Evolutionary conservation across 257 asterid genomes (phyloP), one percentile per base, ranked within the genome.

Genomic region (Datura wrightii): DNA sequence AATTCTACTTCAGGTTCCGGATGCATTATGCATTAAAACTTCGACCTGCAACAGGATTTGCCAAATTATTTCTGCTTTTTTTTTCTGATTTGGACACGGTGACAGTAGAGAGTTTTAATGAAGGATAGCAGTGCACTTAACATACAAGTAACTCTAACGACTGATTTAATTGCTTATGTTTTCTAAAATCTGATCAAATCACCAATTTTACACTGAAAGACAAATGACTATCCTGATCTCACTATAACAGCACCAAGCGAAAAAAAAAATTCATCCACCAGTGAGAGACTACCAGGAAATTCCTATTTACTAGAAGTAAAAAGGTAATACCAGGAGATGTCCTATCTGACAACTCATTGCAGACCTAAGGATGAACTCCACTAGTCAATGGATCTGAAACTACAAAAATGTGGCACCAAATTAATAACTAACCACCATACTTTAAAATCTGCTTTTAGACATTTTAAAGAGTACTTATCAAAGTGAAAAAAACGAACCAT

Each of bases 361-460:
- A 13, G n/a, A 65, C 72, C 34, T 65, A 10, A 65, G 44, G 41
- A 65, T 34, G 44, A 65, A 65, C 72, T 34, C 44, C 72, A 31
- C 39, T 62, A 63, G 74, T 66, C 44, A 36, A 66, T 66, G 46
- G 74, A 66, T 66, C 74, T 66, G 19, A 66, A 66, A 36, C 41
- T 11, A 66, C 44, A 66, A 66, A 14, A 66, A 34, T 34, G 46
- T 36, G 74, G 46, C 19, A 66, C 41, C 39, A 31, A 65, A 34
- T 65, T 65, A 16, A 34, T 13, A 66, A 66, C n/a, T 13, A 37
- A 66, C 48, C 44, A 66, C 4, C 16, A 48, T 14, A 66, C 74
- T 66, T 37, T 13, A 36, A 66, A 66, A 63, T 6, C 74, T 66
- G 48, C 74, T 34, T 66, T 63, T 36, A 66, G 8, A 65, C 72